Evolutionary conservation across 1,139 yeast species (phyloP).

Genomic region (Citeromyces siamensis): DNA sequence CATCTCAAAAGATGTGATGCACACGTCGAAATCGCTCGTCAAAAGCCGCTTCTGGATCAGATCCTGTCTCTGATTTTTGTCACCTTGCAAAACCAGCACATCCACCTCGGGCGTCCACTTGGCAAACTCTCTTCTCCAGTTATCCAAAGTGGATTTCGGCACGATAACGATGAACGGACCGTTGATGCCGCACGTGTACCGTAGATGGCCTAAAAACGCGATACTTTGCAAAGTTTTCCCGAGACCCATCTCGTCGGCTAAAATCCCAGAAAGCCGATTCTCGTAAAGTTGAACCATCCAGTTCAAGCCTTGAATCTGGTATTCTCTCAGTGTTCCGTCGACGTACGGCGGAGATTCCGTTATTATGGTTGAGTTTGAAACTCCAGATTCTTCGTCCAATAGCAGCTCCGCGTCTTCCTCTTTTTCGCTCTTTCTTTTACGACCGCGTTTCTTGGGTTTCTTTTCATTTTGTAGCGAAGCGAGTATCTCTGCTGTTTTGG

Average conservation of each 20-base stretch:
- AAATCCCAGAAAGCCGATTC: slow-evolving; percentile 77
- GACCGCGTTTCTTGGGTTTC: slow-evolving; percentile 15
- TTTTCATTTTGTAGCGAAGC: slow-evolving; percentile 37
- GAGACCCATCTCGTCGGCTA: slow-evolving; percentile 98
- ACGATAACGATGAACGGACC: slow-evolving; percentile 71
- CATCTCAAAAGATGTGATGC: slow-evolving; percentile 65
- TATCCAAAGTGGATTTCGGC: slow-evolving; percentile 71
- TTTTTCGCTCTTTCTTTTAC: slow-evolving; percentile 67
- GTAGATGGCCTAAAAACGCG: slow-evolving; percentile 62
- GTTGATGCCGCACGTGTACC: slow-evolving; percentile 43
- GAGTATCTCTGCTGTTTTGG: slow-evolving; percentile 43
- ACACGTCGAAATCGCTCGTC: slow-evolving; percentile 58
- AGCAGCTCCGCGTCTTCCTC: slow-evolving; percentile 89
- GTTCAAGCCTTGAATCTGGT: slow-evolving; percentile 87
- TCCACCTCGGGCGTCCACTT: slow-evolving; percentile 73
- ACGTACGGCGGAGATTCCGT: slow-evolving; percentile 72
- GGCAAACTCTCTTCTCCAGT: slow-evolving; percentile 69
- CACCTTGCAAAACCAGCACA: slow-evolving; percentile 60
- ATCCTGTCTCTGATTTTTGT: slow-evolving; percentile 48
- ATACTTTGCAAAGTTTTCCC: slow-evolving; percentile 95
- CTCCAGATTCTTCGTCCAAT: slow-evolving; percentile 61
- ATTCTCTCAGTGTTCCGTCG: slow-evolving; percentile 60
- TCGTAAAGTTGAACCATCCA: slow-evolving; percentile 82
- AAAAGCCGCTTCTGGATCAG: slow-evolving; percentile 38
- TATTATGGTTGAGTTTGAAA: slow-evolving; percentile 43